These are phyloP conservation scores for Agaricus subrufescens DNA, from an alignment of 768 basidiomycete species.

Conservation along the genomic window DNA sequence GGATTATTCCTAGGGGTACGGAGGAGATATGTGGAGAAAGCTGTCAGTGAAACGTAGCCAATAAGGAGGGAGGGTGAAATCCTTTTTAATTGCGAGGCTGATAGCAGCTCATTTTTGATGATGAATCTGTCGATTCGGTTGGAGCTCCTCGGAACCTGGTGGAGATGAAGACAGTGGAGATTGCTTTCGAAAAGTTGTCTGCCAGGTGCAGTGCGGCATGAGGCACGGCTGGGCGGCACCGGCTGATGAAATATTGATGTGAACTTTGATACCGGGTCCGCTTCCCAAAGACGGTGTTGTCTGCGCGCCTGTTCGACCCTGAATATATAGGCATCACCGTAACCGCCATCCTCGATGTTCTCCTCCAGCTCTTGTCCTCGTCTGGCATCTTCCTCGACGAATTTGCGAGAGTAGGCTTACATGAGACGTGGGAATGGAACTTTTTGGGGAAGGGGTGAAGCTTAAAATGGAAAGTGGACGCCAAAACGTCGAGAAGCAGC, in stretches of 20 bases:
- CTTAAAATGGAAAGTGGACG: conserved; percentile 29
- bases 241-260: neutral
- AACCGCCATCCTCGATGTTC: neutral
- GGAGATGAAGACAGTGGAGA: neutral
- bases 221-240: neutral
- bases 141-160: neutral
- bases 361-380: neutral
- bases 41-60: too few species aligned
- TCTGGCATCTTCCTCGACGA: too few species aligned
- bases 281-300: neutral
- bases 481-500: conserved; percentile 24
- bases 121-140: too few species aligned
- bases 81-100: too few species aligned
- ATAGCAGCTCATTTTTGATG: too few species aligned
- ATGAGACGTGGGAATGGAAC: conserved; percentile 10
- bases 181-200: too few species aligned
- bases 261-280: neutral
- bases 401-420: neutral
- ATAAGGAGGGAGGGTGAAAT: too few species aligned
- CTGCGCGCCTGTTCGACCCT: neutral
- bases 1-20: too few species aligned
- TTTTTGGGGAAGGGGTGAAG: conserved; percentile 26
- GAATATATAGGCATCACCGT: neutral
- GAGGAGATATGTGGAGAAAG: too few species aligned
- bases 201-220: too few species aligned